Evolutionary conservation across 192 early-diverging fungal species (phyloP).

Genomic region (Coemansia erecta): DNA sequence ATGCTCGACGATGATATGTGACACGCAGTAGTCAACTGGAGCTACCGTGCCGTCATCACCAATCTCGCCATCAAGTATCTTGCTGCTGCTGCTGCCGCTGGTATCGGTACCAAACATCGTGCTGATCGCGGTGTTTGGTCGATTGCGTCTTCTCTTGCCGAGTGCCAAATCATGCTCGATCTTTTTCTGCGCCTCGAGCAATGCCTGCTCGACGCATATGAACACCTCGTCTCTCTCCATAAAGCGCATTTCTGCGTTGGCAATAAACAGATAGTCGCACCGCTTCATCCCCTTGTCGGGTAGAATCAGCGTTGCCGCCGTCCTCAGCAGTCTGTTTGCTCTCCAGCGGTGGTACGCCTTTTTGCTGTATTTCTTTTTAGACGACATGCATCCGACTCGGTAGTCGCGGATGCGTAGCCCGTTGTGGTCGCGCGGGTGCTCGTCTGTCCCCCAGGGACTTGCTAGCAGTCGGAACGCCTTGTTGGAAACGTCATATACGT

Average conservation of each 20-base stretch:
- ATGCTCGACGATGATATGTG: not conserved
- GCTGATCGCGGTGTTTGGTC: not conserved
- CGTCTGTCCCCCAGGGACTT: slow-evolving; percentile 34
- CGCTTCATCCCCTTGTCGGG: slow-evolving; percentile 44
- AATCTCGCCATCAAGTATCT: not conserved
- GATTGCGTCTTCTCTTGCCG: not conserved
- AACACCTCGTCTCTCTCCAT: slow-evolving; percentile 40
- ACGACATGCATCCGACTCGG: slow-evolving; percentile 30
- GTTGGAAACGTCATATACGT: not conserved
- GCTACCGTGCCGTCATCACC: not conserved
- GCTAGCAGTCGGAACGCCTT: slow-evolving; percentile 18
- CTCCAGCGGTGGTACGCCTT: slow-evolving; percentile 41
- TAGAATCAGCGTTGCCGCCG: slow-evolving; percentile 29
- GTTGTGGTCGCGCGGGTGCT: slow-evolving; percentile 49
- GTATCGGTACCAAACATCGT: not conserved
- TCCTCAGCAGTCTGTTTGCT: slow-evolving; percentile 25
- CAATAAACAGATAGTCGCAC: slow-evolving; percentile 41
- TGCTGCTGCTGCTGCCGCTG: too few species aligned
- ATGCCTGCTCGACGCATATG: slow-evolving; percentile 23
- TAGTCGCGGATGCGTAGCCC: slow-evolving; percentile 43
- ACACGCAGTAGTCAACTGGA: slow-evolving; percentile 9
- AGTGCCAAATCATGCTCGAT: not conserved
- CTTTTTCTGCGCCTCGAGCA: slow-evolving; percentile 14
- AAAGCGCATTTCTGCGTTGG: slow-evolving; percentile 15
- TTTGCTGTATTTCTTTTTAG: slow-evolving; percentile 36